Evolutionary conservation across 2,329 filamentous ascomycete genomes (phyloP), one percentile per base, ranked within the genome.

Genomic region (Fusarium zealandicum): DNA sequence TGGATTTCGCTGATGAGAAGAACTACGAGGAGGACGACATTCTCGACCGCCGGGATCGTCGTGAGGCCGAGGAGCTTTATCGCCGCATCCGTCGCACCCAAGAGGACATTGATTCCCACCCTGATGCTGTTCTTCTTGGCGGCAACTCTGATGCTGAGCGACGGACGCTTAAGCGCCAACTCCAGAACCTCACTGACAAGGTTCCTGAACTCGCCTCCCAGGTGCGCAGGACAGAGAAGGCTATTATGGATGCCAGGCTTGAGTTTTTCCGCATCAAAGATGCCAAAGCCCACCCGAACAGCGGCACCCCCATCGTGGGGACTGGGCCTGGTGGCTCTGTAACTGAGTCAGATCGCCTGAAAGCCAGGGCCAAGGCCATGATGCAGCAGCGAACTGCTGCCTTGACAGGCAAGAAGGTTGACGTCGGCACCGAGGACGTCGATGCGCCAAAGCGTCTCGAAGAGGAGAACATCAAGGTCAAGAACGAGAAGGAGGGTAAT

Each of bases 371-470:
- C 27, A 96, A 93, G 76, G 93, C 93, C 32, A 96, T 97, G 87
- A 99, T 99, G 95, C 93, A 98, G 76, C 93, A 96, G 69, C 89
- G 95, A 54, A 93, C 95, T 64, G 95, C 95, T 50, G 93, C 95
- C 14, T 78, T 99, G 59, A 92, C 92, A 17, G 95, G 95, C 51
- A 92, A 89, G 73, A 92, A 93, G 70, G 78, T 88, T 39, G 86
- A 90, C 31, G 73, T 79, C 2, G 79, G 78, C 38, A 83, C 88
- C 55, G 90, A 96, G 61, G 89, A 93, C 59, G 82, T 83, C 20
- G 90, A 90, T 60, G 91, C 90, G 4, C 87, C 92, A 39, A 90
- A 92, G 75, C 86, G 95, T 28, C 75, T 98, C 13, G 95, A 98
- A 72, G 90, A 96, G 64, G 93, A 99, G 75, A 95, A 81, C 64